Conservation (phyloP, 371 early-diverging fungal species). For the Enteropsectra breve region DNA sequence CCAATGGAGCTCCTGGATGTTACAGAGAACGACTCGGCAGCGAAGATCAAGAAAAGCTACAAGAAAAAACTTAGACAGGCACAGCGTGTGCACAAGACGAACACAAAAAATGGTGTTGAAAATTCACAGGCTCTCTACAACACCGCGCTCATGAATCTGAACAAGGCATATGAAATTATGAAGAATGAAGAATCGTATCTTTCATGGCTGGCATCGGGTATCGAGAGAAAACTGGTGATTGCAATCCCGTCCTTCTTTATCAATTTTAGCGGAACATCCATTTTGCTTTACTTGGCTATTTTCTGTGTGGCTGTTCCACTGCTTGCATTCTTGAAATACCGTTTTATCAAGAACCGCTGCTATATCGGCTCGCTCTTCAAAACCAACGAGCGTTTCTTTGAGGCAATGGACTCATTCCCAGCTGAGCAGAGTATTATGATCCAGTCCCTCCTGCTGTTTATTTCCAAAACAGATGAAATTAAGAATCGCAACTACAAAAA, state of each 20-base stretch:
- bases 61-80: constrained; percentile 14
- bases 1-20: constrained; percentile 45
- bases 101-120: constrained; percentile 9
- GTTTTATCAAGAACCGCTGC: constrained; percentile 28
- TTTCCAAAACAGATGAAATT: constrained; percentile 47
- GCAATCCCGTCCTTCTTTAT: constrained; percentile 57
- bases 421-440: not conserved
- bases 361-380: constrained; percentile 24
- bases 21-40: constrained; percentile 13
- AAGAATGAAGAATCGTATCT: constrained; percentile 43
- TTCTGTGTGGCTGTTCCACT: constrained; percentile 51
- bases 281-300: constrained; percentile 46
- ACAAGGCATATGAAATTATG: constrained; percentile 48
- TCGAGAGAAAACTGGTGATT: constrained; percentile 45
- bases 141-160: constrained; percentile 21
- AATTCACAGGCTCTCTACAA: constrained; percentile 31
- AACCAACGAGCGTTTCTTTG: constrained; percentile 49
- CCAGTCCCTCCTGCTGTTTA: constrained; percentile 9
- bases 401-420: constrained; percentile 9
- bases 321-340: constrained; percentile 48
- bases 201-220: constrained; percentile 41
- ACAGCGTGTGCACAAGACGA: constrained; percentile 26
- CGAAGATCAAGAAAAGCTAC: constrained; percentile 36
- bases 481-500: constrained; percentile 18
- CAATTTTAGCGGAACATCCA: constrained; percentile 31